Base-by-base conservation (phyloP, 2,329 filamentous ascomycete species). In the Xylariaceae sp. region DNA sequence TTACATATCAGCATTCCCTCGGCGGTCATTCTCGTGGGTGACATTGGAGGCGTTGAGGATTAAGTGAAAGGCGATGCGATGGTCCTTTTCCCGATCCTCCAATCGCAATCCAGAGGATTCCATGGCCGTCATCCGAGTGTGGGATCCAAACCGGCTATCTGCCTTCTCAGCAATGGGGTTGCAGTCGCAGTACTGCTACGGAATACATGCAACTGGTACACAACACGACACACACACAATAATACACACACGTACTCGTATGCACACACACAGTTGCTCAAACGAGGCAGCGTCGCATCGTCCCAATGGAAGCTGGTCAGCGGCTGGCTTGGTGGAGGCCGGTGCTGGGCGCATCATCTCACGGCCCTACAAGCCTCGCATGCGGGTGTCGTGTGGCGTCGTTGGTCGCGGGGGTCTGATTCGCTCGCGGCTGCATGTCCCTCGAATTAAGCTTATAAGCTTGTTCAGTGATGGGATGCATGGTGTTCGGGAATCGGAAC, bases 381-480 rank as follows among this genome's bases (percentile, higher is more conserved):
- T 62, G 58, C 58, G 52, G 61, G 53, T 44, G 57, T 61, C 58
- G 58, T 60, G 61, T 57, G 61, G 61, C 56, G 59, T 53, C 54
- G 4, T 47, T 55, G 45, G 53, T 55, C 17, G n/a, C 23, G 18
- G 17, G 35, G 1, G 3, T 37, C 53, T 63, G 48, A 63, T 63
- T 63, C 56, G 61, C 34, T 48, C 53, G 55, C 39, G 54, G 47
- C 47, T 49, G 59, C 59, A 62, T 62, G 62, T 42, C 50, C 62
- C 57, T 63, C 62, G 59, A 63, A 59, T 63, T 63, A 63, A 63
- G 62, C 62, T 63, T 62, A 63, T 63, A 57, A 62, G 62, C 59
- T 63, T 62, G 62, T 62, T 57, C 59, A 53, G 55, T 51, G 56
- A 62, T 50, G 48, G 23, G 48, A 50, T 62, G 55, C 62, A 62